Evolutionary conservation across 495 filamentous ascomycete genomes (phyloP).

Genomic region (Lichenothelia convexa): DNA sequence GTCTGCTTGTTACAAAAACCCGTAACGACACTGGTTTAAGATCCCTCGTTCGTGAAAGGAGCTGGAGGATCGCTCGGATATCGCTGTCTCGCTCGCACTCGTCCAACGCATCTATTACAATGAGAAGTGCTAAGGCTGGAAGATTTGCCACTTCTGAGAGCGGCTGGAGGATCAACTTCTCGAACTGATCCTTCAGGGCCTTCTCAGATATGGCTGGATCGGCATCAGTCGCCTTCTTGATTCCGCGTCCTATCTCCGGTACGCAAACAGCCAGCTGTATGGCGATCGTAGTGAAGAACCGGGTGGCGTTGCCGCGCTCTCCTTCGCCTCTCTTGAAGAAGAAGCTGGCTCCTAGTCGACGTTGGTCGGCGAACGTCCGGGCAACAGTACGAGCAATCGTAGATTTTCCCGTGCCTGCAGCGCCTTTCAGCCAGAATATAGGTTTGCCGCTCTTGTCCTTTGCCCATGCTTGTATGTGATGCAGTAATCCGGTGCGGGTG

Average conservation of each 20-base stretch:
- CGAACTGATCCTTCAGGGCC: conserved; percentile 1
- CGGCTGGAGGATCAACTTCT: background rate
- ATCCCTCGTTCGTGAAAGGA: background rate
- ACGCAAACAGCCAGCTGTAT: conserved; percentile 6
- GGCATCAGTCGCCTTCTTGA: conserved; percentile 6
- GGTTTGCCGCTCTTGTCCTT: conserved; percentile 1
- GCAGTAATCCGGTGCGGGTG: conserved; percentile 14
- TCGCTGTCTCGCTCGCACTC: conserved; percentile 3
- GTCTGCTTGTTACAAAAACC: conserved; percentile 23
- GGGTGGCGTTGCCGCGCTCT: conserved; percentile 7
- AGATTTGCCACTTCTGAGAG: background rate
- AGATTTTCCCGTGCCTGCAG: conserved; percentile 19
- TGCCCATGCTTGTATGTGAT: conserved; percentile 11
- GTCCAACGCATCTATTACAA: conserved; percentile 2
- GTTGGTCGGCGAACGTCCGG: conserved; percentile 1
- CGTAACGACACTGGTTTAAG: conserved; percentile 7
- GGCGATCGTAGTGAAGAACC: conserved; percentile 14
- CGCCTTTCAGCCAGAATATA: conserved; percentile 24
- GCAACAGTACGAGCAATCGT: conserved; percentile 15
- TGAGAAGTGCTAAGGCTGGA: background rate
- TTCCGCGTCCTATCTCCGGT: background rate
- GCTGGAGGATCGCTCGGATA: background rate
- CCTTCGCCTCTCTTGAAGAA: conserved; percentile 16
- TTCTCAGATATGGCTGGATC: conserved; percentile 7
- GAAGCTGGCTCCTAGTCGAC: conserved; percentile 14